A percentile compares a stretch with the other conserved stretches of the same genome.
These are phyloP conservation scores for Gremmenia infestans DNA, from an alignment of 2,329 filamentous ascomycete genomes.

Conservation along the genomic window DNA sequence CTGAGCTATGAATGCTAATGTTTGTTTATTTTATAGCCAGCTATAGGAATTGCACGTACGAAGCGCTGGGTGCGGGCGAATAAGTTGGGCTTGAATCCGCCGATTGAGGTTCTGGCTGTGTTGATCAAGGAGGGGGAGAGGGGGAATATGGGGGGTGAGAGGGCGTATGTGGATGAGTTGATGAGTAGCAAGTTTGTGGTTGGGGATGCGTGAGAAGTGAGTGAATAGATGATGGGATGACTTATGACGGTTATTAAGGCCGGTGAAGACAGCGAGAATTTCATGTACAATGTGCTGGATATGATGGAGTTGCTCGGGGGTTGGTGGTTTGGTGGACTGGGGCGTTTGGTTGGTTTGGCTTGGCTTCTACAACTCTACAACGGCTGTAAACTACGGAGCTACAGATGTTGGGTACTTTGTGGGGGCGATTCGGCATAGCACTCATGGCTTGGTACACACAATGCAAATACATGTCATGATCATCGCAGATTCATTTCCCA, in stretches of 20 bases:
- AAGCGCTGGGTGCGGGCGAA: conserved; percentile 88
- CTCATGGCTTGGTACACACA: not conserved
- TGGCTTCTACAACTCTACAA: not conserved
- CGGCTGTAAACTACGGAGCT: not conserved
- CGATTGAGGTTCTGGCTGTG: conserved; percentile 84
- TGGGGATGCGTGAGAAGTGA: conserved; percentile 14
- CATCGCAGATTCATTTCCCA: not conserved
- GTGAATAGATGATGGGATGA: too few relatives aligned
- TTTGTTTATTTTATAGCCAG: conserved; percentile 55
- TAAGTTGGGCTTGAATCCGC: conserved; percentile 75
- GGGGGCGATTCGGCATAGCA: not conserved
- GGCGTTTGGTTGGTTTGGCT: conserved; percentile 3
- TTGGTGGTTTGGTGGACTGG: not conserved
- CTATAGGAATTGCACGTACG: conserved; percentile 74
- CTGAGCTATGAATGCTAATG: conserved; percentile 1
- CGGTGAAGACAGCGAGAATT: too few relatives aligned
- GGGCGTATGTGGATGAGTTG: conserved; percentile 69
- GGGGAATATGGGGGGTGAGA: conserved; percentile 50
- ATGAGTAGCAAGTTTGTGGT: conserved; percentile 44
- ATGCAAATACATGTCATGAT: not conserved
- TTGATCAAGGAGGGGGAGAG: conserved; percentile 65
- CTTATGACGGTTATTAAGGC: too few relatives aligned
- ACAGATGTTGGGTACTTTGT: conserved; percentile 11
- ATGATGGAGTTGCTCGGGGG: not conserved
- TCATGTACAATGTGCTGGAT: not conserved